Evolutionary conservation across 495 filamentous ascomycete genomes (phyloP), one percentile per base, ranked within the genome.

Genomic region (Copromyces sp.): DNA sequence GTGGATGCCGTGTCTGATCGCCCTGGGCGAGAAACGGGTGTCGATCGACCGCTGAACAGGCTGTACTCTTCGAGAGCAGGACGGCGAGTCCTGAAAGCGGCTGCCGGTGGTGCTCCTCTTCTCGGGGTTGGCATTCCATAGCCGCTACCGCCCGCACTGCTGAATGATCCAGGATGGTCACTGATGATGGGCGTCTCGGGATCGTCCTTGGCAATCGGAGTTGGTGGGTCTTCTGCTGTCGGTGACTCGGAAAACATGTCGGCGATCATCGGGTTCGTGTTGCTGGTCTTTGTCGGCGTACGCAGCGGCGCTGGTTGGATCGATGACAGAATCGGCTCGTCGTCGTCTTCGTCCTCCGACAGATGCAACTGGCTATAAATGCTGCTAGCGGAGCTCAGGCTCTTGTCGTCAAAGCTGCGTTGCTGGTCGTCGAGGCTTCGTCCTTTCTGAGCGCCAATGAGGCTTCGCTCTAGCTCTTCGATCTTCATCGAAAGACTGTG

Each of bases 401-500:
- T 73, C 6, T 75, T 61, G 16, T 75, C 73, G 9, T 73, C 72
- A 24, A 75, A 72, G 38, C 47, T 70, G 17, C 77, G 42, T 71
- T 70, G 71, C 76, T 80, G 42, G 9, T 71, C 70, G 69, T 79
- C 79, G 47, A 73, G 59, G 73, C 76, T 78, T 75, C 77, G 74
- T 0, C 42, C 41, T 16, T 75, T 68, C 70, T 80, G 77, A 35
- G 77, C 76, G 11, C 45, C 69, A 42, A 80, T 38, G 6, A 80
- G 75, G 3, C 74, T 75, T 70, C 78, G 78, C 68, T 80, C 83
- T 3, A 82, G 70, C 68, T 83, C 80, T 70, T 86, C 84, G n/a
- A 84, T 81, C 71, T 77, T 81, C 81, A 83, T 84, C 14, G 82
- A 81, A 69, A 85, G 68, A 68, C 84, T 86, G 12, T 79, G 78